phyloP scores from a whole-genome alignment of 306 rosid species.

The Begonia fuchsioides region DNA sequence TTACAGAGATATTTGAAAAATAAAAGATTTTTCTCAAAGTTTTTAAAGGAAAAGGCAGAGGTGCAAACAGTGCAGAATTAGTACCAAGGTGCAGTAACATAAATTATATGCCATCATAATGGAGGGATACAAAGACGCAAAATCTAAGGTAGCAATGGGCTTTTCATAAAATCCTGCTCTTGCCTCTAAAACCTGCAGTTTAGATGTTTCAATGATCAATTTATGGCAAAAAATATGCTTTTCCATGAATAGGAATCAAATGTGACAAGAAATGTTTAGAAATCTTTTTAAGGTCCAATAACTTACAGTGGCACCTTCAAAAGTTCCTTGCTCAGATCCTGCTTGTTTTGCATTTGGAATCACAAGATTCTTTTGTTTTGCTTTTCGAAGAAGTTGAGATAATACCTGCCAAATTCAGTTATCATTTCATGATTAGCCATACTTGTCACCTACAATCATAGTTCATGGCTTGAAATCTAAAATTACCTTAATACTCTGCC shows the following conservation, averaged over 20 bases:
- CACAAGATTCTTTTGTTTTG: constrained; percentile 77
- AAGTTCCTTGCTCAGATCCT: constrained; percentile 96
- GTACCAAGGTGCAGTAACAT: constrained; percentile 96
- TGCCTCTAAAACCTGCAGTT: constrained; percentile 82
- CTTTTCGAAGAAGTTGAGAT: constrained; percentile 98
- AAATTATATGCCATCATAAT: constrained; percentile 99
- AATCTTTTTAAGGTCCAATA: background rate
- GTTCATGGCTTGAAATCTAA: constrained; percentile 1
- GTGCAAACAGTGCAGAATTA: constrained; percentile 12
- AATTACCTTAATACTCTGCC: constrained; percentile 84
- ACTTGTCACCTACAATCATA: constrained; percentile 4
- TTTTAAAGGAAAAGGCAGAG: background rate
- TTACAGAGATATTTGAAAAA: constrained; percentile 17
- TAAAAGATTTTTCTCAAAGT: background rate
- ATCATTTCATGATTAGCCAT: constrained; percentile 9
- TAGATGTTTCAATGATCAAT: background rate
- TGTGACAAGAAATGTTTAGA: constrained; percentile 1
- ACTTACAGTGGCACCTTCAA: constrained; percentile 98
- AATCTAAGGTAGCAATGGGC: constrained; percentile 96
- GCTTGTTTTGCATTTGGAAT: constrained; percentile 79
- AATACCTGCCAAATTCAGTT: constrained; percentile 58
- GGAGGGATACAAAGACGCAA: constrained; percentile 93
- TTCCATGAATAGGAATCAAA: constrained; percentile 6
- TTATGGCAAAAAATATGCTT: no score
- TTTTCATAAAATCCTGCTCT: constrained; percentile 86